A percentile compares a stretch with the other conserved stretches of the same genome.
Conservation (phyloP, 495 filamentous ascomycete genomes). For the Penicillium egyptiacum region DNA sequence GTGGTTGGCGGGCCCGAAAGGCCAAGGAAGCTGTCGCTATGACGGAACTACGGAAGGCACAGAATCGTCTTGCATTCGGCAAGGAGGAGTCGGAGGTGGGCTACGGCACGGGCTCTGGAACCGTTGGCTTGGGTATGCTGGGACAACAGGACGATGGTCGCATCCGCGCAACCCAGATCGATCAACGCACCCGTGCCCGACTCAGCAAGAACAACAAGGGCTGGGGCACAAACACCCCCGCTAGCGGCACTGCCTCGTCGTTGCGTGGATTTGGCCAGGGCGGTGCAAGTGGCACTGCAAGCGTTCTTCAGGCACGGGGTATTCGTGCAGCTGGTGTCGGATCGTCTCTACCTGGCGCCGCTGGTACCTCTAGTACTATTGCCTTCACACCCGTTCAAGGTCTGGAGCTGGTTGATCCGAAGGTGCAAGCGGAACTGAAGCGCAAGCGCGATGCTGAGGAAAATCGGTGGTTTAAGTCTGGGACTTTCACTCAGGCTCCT, state of each 20-base stretch:
- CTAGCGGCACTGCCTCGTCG: constrained; percentile 65
- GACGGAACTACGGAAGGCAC: constrained; percentile 94
- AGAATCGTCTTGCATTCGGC: constrained; percentile 94
- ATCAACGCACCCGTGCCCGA: constrained; percentile 88
- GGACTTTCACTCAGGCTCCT: constrained; percentile 90
- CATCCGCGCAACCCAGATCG: constrained; percentile 83
- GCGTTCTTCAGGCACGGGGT: constrained; percentile 70
- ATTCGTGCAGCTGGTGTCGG: constrained; percentile 76
- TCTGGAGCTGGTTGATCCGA: constrained; percentile 93
- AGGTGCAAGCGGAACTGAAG: constrained; percentile 74
- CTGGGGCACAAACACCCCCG: constrained; percentile 77
- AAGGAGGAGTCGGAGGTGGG: constrained; percentile 95
- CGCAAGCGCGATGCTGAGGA: constrained; percentile 91
- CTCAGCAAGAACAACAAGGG: constrained; percentile 94
- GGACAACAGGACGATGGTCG: constrained; percentile 83
- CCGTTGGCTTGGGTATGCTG: constrained; percentile 91
- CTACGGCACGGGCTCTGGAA: constrained; percentile 83
- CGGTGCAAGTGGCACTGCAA: constrained; percentile 56
- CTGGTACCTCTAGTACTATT: constrained; percentile 82
- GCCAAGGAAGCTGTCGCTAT: constrained; percentile 96
- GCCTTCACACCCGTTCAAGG: constrained; percentile 95
- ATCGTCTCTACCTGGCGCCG: constrained; percentile 53
- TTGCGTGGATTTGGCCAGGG: constrained; percentile 74
- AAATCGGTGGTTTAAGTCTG: constrained; percentile 93
- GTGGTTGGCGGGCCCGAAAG: constrained; percentile 86